Conservation (phyloP, 2,329 filamentous ascomycete species). For the Aureobasidium vineae region DNA sequence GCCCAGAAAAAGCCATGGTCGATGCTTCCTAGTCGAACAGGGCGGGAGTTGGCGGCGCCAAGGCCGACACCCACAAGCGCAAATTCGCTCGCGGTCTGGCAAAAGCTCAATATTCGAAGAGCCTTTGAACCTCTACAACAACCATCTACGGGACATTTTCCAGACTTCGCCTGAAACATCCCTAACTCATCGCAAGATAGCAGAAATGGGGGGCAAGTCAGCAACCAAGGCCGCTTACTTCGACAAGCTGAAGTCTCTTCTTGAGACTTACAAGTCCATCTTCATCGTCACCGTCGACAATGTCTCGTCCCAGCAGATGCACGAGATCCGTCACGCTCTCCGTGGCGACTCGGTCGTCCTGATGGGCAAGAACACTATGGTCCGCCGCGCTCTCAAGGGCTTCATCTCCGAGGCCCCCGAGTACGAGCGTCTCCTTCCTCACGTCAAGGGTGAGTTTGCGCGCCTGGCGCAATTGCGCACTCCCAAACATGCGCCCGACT, state of each 20-base stretch:
- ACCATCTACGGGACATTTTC: constrained; percentile 22
- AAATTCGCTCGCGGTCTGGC: constrained; percentile 19
- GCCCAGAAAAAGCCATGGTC: constrained; percentile 22
- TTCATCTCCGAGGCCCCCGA: constrained; percentile 89
- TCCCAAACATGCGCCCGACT: constrained; percentile 68
- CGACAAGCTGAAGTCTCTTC: constrained; percentile 97
- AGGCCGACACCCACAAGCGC: constrained; percentile 22
- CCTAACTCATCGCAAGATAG: constrained; percentile 30
- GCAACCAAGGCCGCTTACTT: constrained; percentile 96
- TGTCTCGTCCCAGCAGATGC: constrained; percentile 99
- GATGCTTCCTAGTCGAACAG: background rate
- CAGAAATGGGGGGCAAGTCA: constrained; percentile 62
- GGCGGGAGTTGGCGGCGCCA: constrained; percentile 11
- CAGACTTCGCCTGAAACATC: constrained; percentile 31
- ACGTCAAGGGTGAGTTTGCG: constrained; percentile 67
- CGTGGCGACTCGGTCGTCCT: constrained; percentile 90
- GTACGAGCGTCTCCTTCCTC: constrained; percentile 96
- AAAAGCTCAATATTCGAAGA: constrained; percentile 4
- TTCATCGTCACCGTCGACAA: constrained; percentile 92
- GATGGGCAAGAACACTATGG: constrained; percentile 99
- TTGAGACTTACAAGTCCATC: constrained; percentile 95
- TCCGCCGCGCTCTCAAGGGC: constrained; percentile 95
- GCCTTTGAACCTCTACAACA: constrained; percentile 18
- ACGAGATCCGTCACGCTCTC: constrained; percentile 95
- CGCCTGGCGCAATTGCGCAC: constrained; percentile 70